phyloP scores from a whole-genome alignment of 345 rosid species.

The Pistacia atlantica region DNA sequence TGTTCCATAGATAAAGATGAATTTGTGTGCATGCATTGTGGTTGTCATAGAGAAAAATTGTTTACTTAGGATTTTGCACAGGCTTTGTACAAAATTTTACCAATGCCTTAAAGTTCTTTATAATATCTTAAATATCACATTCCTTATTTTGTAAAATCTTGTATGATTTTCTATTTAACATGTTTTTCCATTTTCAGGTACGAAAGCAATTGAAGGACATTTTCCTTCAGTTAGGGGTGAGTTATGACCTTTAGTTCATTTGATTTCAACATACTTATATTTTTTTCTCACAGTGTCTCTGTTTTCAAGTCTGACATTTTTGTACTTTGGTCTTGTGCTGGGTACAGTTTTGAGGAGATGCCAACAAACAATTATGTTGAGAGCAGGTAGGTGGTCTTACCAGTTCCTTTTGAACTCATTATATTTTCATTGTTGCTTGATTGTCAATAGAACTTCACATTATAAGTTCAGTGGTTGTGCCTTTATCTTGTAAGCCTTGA shows the following conservation, averaged over 20 bases:
- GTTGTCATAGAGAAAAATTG: not conserved
- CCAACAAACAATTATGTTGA: conserved; percentile 92
- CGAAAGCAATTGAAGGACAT: conserved; percentile 78
- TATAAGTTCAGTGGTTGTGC: not conserved
- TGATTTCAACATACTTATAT: not conserved
- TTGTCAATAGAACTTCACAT: conserved; percentile 17
- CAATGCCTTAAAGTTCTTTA: not conserved
- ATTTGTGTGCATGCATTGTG: not conserved
- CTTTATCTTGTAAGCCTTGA: not conserved
- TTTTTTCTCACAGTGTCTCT: conserved; percentile 11
- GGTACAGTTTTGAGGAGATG: conserved; percentile 92
- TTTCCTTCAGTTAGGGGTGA: conserved; percentile 84
- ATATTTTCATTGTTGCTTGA: conserved; percentile 14
- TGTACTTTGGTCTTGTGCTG: conserved; percentile 18
- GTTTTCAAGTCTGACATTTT: conserved; percentile 19
- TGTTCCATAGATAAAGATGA: not conserved
- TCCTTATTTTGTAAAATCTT: conserved; percentile 2
- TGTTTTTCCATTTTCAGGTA: conserved; percentile 49
- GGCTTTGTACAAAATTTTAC: not conserved
- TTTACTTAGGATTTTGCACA: not conserved
- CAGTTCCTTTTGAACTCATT: conserved; percentile 3
- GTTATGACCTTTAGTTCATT: conserved; percentile 16
- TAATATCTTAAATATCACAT: not conserved
- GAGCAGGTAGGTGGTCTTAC: conserved; percentile 66
- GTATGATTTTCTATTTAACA: not conserved